Conservation (phyloP, 495 filamentous ascomycete genomes). For the Penicillium pancosmium region DNA sequence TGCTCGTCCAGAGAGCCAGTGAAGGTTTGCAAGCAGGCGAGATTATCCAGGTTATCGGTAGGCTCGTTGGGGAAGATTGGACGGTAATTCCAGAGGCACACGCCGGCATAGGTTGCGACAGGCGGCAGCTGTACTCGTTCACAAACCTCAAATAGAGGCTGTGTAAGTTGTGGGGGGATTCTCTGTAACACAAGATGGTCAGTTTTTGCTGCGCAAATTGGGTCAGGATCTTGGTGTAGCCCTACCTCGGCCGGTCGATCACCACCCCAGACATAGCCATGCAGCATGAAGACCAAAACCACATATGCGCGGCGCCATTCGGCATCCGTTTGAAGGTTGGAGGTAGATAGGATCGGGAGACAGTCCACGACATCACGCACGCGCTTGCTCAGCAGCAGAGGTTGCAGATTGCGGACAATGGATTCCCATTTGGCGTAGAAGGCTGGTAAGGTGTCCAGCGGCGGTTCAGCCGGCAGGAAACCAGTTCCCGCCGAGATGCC, state of each 20-base stretch:
- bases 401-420: conserved; percentile 81
- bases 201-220: conserved; percentile 5
- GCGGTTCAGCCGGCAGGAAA: conserved; percentile 84
- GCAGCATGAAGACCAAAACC: conserved; percentile 82
- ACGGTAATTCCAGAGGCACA: conserved; percentile 95
- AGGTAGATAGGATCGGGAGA: conserved; percentile 80
- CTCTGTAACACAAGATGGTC: conserved; percentile 50
- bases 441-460: conserved; percentile 74
- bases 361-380: conserved; percentile 74
- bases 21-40: conserved; percentile 83
- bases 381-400: conserved; percentile 79
- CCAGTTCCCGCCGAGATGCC: conserved; percentile 83
- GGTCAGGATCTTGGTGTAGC: background rate
- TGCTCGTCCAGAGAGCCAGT: conserved; percentile 97
- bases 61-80: conserved; percentile 80
- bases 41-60: conserved; percentile 79
- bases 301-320: conserved; percentile 94
- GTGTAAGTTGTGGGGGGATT: conserved; percentile 81
- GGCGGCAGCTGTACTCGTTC: conserved; percentile 83
- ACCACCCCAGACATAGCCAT: conserved; percentile 95
- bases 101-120: conserved; percentile 91
- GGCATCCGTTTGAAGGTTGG: conserved; percentile 73
- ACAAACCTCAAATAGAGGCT: conserved; percentile 79
- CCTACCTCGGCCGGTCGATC: conserved; percentile 74
- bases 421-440: conserved; percentile 96